Conservation (phyloP, 495 filamentous ascomycete species). For the Pyronema domesticum region DNA sequence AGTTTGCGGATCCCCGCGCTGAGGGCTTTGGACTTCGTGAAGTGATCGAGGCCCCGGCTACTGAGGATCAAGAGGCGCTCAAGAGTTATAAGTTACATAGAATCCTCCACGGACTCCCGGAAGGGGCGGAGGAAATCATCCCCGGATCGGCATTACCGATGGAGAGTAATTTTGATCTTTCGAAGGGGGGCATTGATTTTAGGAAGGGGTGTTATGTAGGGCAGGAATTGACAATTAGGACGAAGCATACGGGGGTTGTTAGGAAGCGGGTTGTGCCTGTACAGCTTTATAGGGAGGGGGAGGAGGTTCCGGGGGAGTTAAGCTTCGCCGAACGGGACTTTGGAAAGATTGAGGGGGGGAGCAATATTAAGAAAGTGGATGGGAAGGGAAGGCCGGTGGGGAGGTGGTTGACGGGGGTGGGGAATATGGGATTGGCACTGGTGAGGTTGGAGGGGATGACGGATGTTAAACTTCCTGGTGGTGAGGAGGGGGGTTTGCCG, state of each 20-base stretch:
- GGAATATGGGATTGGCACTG: background rate
- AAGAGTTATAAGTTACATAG: constrained; percentile 48
- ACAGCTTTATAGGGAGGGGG: constrained; percentile 64
- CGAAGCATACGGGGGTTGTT: constrained; percentile 81
- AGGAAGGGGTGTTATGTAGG: constrained; percentile 93
- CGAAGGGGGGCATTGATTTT: constrained; percentile 65
- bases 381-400: background rate
- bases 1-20: constrained; percentile 42
- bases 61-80: constrained; percentile 19
- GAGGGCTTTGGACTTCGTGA: constrained; percentile 49
- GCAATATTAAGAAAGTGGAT: background rate
- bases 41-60: constrained; percentile 27
- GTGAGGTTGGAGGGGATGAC: constrained; percentile 72
- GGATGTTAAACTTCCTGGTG: constrained; percentile 45
- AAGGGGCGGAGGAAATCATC: constrained; percentile 64
- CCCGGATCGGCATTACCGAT: constrained; percentile 52
- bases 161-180: constrained; percentile 67
- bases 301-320: constrained; percentile 65
- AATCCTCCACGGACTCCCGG: constrained; percentile 60
- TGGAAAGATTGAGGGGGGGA: constrained; percentile 23
- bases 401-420: background rate
- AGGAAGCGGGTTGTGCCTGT: constrained; percentile 79
- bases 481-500: constrained; percentile 33
- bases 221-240: constrained; percentile 89
- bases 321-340: constrained; percentile 38